Evolutionary conservation across 2,329 filamentous ascomycete species (phyloP), one percentile per base, ranked within the genome.

Genomic region (Drechslerella coelobrocha): DNA sequence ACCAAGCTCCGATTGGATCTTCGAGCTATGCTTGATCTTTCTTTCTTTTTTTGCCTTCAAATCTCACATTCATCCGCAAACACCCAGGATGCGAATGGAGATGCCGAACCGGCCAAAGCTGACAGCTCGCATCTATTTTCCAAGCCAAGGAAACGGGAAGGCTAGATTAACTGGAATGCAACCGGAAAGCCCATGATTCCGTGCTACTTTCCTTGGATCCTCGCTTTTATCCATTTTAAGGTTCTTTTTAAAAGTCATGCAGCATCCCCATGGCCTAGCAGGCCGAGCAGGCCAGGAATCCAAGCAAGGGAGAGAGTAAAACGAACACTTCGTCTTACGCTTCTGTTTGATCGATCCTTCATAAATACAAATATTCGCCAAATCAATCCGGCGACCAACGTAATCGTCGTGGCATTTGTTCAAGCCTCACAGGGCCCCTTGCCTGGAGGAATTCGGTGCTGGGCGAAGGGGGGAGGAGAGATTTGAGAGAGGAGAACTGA

Each of bases 41-140:
- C 47, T 24, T 51, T 12, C 14, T 24, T 51, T 26, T 21, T 23
- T 54, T 34, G 12, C 12, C 34, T 45, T 47, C 31, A 31, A 29
- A 26, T 43, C 26, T 27, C n/a, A 6, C 34, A 39, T 21, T 10
- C 27, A 34, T 37, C 34, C 56, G 27, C 37, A 17, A 23, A 54
- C 54, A 52, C 53, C 52, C 54, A 60, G 61, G 50, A 53, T 51
- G 55, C 56, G 61, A 69, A 55, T 62, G 52, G 56, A 69, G 56
- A 68, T 61, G 63, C 63, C 55, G 63, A 68, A 68, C 56, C 63
- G 63, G 63, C 63, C 61, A 68, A 68, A 56, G 52, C 51, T 27
- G 7, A 43, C 23, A n/a, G 31, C 55, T 59, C 57, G 65, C 56
- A 60, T 68, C 29, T 34, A 48, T 62, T 62, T 69, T 57, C 43